Percentiles rank a stretch among this genome's conserved stretches.
These are phyloP conservation scores for Apiospora pterosperma DNA, from an alignment of 2,329 filamentous ascomycete species.

Conservation along the genomic window DNA sequence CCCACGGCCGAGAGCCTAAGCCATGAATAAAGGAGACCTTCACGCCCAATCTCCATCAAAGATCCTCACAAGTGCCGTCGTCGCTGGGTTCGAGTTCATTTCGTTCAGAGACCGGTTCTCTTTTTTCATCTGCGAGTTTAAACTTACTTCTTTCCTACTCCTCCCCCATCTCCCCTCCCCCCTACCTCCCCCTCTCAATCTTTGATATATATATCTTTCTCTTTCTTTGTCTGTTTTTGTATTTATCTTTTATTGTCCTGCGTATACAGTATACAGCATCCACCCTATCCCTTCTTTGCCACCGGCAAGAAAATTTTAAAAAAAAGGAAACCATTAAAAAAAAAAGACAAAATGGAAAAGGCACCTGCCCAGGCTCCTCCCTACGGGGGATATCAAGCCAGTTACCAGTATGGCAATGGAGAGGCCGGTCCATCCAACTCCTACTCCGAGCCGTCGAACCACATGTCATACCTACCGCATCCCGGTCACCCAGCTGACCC, in stretches of 20 bases:
- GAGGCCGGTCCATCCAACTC: background rate
- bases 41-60: background rate
- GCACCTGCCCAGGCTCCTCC: background rate
- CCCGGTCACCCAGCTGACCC: background rate
- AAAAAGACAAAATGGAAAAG: background rate
- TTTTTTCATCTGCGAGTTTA: constrained; percentile 4
- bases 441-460: background rate
- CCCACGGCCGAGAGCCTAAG: constrained; percentile 1
- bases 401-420: background rate
- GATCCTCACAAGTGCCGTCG: background rate
- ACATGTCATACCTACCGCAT: background rate
- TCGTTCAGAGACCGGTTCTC: constrained; percentile 8
- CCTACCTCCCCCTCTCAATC: background rate
- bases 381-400: background rate
- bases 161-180: background rate
- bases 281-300: background rate
- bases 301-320: background rate
- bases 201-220: background rate
- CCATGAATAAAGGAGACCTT: constrained; percentile 1
- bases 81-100: background rate
- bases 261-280: background rate
- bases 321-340: background rate
- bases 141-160: background rate
- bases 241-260: background rate
- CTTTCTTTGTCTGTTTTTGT: background rate